Conservation (phyloP, 2,329 filamentous ascomycete species). For the Eurotiales sp. region DNA sequence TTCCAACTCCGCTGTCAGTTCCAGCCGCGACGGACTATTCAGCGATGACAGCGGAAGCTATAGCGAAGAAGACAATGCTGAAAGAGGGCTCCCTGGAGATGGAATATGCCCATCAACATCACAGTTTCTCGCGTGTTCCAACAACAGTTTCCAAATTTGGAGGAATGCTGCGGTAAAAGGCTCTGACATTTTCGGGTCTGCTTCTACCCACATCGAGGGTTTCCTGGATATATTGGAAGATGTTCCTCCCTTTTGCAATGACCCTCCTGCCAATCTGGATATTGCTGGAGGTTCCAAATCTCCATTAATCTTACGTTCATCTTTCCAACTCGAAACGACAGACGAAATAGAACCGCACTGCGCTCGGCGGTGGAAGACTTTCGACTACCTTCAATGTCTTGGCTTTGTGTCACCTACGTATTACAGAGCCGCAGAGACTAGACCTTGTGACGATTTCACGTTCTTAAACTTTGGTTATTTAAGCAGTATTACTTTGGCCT, state of each 20-base stretch:
- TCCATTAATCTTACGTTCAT: not conserved
- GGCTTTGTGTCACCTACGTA: not conserved
- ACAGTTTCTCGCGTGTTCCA: slow-evolving; percentile 7
- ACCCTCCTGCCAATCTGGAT: slow-evolving; percentile 5
- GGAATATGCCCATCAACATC: slow-evolving; percentile 14
- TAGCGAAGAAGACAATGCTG: too few relatives aligned
- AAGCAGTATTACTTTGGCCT: slow-evolving; percentile 17
- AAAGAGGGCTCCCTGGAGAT: slow-evolving; percentile 13
- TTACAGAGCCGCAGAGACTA: not conserved
- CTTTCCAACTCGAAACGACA: not conserved
- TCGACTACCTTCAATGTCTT: not conserved
- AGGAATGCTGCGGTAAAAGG: not conserved
- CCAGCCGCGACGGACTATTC: too few relatives aligned
- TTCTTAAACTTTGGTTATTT: slow-evolving; percentile 5
- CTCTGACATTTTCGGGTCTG: too few relatives aligned
- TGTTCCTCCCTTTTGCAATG: slow-evolving; percentile 14
- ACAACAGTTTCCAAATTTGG: slow-evolving; percentile 3
- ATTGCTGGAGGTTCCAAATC: not conserved
- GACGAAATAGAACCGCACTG: not conserved
- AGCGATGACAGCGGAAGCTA: too few relatives aligned
- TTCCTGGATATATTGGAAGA: slow-evolving; percentile 16
- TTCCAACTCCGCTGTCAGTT: too few relatives aligned
- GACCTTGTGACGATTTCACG: not conserved
- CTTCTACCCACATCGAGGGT: not conserved
- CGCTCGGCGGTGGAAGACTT: not conserved